phyloP scores from a whole-genome alignment of 208 protist species.

The Leptomonas pyrrhocoris region DNA sequence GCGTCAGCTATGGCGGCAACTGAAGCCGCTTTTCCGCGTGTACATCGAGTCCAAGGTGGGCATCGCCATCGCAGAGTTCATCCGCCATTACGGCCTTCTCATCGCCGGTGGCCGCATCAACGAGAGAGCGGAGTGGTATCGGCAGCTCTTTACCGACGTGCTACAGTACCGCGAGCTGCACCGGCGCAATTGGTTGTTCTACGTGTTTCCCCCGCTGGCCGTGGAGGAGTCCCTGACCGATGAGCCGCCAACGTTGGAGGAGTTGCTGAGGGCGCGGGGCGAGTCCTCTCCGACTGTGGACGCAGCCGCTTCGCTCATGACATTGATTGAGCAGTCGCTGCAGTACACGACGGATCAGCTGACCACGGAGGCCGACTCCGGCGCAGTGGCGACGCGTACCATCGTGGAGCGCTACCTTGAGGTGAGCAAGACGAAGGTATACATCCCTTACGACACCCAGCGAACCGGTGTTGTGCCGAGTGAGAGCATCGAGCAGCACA shows the following conservation, averaged over 20 bases:
- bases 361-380: not conserved
- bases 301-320: slow-evolving; percentile 14
- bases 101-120: slow-evolving; percentile 42
- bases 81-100: slow-evolving; percentile 45
- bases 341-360: slow-evolving; percentile 40
- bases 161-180: slow-evolving; percentile 54
- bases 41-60: slow-evolving; percentile 58
- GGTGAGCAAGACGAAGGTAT: slow-evolving; percentile 38
- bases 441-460: slow-evolving; percentile 50
- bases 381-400: slow-evolving; percentile 15
- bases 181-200: slow-evolving; percentile 50
- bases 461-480: slow-evolving; percentile 29
- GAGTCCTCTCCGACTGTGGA: slow-evolving; percentile 2
- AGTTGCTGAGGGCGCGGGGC: slow-evolving; percentile 27
- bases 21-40: slow-evolving; percentile 35
- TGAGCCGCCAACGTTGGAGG: slow-evolving; percentile 40
- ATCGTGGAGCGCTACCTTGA: slow-evolving; percentile 56
- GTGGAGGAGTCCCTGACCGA: slow-evolving; percentile 6
- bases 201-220: slow-evolving; percentile 43
- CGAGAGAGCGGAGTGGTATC: slow-evolving; percentile 46
- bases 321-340: slow-evolving; percentile 28
- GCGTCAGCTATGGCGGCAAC: slow-evolving; percentile 28
- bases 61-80: slow-evolving; percentile 53
- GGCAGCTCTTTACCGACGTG: slow-evolving; percentile 33
- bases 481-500: slow-evolving; percentile 35